Conservation (phyloP, 148 eudicot species). For the Camellia granthamiana region DNA sequence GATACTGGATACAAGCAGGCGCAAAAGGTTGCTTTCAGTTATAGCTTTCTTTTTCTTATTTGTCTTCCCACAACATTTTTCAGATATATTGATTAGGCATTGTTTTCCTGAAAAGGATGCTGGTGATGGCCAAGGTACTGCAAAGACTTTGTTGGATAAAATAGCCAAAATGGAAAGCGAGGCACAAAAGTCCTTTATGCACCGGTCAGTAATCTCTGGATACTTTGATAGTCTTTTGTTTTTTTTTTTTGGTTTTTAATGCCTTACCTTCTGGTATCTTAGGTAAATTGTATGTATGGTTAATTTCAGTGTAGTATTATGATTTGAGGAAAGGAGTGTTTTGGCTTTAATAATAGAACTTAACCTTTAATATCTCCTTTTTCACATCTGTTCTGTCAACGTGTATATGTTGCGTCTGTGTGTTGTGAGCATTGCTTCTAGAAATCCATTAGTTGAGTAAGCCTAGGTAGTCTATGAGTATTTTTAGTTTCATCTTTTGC, state of each 20-base stretch:
- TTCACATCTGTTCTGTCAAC: not conserved
- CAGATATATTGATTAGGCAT: slow-evolving; percentile 12
- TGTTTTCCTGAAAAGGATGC: slow-evolving; percentile 44
- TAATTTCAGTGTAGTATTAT: not conserved
- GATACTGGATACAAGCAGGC: slow-evolving; percentile 35
- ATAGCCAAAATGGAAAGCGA: slow-evolving; percentile 89
- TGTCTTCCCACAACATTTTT: slow-evolving; percentile 4
- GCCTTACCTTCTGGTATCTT: not conserved
- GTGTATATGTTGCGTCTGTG: not conserved
- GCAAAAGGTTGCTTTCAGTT: slow-evolving; percentile 29
- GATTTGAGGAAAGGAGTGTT: not conserved
- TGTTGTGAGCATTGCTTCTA: not conserved
- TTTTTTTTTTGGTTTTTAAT: not conserved
- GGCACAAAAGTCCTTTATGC: slow-evolving; percentile 98
- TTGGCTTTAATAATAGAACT: not conserved
- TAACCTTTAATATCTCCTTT: not conserved
- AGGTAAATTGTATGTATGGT: not conserved
- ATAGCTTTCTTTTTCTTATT: not conserved
- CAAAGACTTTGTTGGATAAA: slow-evolving; percentile 70
- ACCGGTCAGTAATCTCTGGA: slow-evolving; percentile 54
- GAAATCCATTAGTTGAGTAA: not conserved
- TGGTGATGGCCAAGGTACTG: slow-evolving; percentile 87
- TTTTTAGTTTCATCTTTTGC: not conserved
- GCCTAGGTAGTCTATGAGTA: not conserved
- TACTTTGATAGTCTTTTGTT: not conserved